These are phyloP conservation scores for Parastagonospora nodorum DNA, from an alignment of 2,329 filamentous ascomycete genomes.

Conservation along the genomic window DNA sequence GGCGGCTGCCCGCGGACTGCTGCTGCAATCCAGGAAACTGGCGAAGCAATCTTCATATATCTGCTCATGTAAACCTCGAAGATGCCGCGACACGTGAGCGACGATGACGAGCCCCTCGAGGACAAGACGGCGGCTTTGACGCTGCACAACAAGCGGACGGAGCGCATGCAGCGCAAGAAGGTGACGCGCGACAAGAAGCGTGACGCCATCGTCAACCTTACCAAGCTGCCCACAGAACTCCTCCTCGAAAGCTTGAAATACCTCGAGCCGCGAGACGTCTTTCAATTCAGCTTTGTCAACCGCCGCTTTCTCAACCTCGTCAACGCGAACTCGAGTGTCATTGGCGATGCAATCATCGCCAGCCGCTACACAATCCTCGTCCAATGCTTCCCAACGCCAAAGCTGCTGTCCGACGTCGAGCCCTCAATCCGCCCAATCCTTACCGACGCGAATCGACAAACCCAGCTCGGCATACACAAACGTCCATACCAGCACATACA, in stretches of 20 bases:
- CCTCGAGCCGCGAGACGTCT: constrained; percentile 58
- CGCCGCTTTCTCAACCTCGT: constrained; percentile 53
- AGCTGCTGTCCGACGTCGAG: constrained; percentile 51
- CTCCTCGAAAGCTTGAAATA: constrained; percentile 55
- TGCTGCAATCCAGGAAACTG: too few relatives aligned
- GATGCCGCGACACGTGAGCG: constrained; percentile 29
- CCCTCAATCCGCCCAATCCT: constrained; percentile 45
- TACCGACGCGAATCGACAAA: constrained; percentile 49
- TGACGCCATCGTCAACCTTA: constrained; percentile 43
- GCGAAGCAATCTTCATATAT: not conserved
- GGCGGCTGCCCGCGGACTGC: too few relatives aligned
- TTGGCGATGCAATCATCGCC: constrained; percentile 52
- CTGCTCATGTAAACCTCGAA: not conserved
- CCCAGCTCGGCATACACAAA: constrained; percentile 53
- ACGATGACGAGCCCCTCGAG: constrained; percentile 52
- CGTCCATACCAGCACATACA: constrained; percentile 60
- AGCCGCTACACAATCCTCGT: constrained; percentile 58
- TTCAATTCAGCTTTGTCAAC: constrained; percentile 53
- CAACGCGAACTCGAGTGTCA: constrained; percentile 47
- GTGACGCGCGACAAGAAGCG: constrained; percentile 33
- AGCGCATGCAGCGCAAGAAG: constrained; percentile 53
- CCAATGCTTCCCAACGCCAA: constrained; percentile 59
- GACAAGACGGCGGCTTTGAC: constrained; percentile 57
- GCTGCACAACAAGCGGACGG: constrained; percentile 59
- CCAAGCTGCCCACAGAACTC: constrained; percentile 60